These are phyloP conservation scores for Ambrosia artemisiifolia DNA, from an alignment of 129 eudicot genomes.

Conservation along the genomic window DNA sequence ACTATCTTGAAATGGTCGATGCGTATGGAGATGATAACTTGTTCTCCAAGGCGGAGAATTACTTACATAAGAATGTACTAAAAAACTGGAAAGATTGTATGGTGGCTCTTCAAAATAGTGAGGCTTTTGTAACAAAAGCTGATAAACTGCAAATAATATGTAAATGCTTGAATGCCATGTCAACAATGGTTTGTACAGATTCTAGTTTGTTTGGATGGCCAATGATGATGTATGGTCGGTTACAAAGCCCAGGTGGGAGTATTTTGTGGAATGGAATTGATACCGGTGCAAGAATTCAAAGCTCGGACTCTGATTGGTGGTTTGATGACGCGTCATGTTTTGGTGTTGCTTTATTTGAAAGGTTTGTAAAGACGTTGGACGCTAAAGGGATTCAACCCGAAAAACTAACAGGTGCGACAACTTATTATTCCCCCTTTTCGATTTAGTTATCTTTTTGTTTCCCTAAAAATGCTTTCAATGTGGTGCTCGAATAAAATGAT, in stretches of 20 bases:
- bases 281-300: constrained; percentile 79
- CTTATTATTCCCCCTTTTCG: not conserved
- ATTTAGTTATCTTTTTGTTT: not conserved
- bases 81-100: constrained; percentile 79
- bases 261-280: constrained; percentile 90
- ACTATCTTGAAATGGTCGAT: constrained; percentile 77
- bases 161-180: constrained; percentile 59
- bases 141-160: constrained; percentile 54
- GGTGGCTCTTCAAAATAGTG: constrained; percentile 63
- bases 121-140: constrained; percentile 39
- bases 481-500: not conserved
- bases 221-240: constrained; percentile 84
- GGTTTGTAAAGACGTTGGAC: constrained; percentile 63
- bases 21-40: constrained; percentile 75
- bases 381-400: constrained; percentile 69
- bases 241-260: constrained; percentile 94
- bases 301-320: constrained; percentile 86
- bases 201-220: constrained; percentile 92
- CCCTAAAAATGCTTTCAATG: not conserved
- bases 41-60: constrained; percentile 46
- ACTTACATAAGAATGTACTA: constrained; percentile 58
- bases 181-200: constrained; percentile 76
- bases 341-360: constrained; percentile 47
- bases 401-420: constrained; percentile 38
- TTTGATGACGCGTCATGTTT: constrained; percentile 79